Conservation (phyloP, 345 rosid genomes). For the Rhodomyrtus tomentosa region DNA sequence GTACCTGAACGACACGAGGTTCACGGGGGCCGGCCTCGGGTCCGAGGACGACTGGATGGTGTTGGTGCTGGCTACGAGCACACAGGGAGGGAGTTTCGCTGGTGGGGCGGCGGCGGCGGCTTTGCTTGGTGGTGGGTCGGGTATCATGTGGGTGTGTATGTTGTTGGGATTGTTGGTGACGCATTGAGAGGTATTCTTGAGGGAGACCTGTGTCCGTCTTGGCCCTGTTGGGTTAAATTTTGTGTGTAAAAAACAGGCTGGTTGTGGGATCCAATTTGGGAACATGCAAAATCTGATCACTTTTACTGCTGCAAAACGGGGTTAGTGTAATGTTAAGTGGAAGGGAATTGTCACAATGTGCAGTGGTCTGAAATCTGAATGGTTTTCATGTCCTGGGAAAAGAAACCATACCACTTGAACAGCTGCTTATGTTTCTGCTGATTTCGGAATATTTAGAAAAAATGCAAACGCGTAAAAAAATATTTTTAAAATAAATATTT, state of each 20-base stretch:
- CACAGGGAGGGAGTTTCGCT: conserved; percentile 33
- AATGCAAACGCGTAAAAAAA: no score
- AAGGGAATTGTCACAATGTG: not conserved
- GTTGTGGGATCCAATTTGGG: not conserved
- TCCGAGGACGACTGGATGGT: conserved; percentile 82
- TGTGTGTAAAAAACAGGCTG: not conserved
- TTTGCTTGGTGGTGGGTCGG: conserved; percentile 2
- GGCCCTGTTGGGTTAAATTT: not conserved
- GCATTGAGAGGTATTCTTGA: not conserved
- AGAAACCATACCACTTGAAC: no score
- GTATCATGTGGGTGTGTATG: not conserved
- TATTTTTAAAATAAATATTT: no score
- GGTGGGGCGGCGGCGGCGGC: conserved; percentile 10
- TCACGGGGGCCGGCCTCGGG: conserved; percentile 48
- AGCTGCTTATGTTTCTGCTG: no score
- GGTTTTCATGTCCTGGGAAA: no score
- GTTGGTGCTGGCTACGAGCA: conserved; percentile 31
- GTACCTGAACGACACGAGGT: conserved; percentile 49
- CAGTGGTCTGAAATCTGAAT: not conserved
- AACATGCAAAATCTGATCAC: not conserved
- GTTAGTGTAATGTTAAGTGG: not conserved
- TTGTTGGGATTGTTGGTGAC: not conserved
- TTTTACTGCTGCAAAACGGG: not conserved
- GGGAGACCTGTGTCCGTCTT: not conserved
- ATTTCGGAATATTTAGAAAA: no score